Evolutionary conservation across 345 rosid species (phyloP).

Genomic region (Populus euphratica): DNA sequence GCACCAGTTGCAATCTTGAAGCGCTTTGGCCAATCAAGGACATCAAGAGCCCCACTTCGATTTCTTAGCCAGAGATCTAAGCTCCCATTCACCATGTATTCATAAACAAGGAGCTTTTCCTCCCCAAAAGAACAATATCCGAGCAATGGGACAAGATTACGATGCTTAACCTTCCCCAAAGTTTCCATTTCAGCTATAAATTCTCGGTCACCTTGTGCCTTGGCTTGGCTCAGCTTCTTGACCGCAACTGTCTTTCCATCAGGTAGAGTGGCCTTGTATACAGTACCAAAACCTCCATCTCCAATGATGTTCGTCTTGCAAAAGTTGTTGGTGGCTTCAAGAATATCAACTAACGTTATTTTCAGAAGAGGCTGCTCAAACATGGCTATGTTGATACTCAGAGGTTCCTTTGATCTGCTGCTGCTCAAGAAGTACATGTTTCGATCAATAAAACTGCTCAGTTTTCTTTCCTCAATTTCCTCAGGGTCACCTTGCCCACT

Average conservation of each 20-base stretch:
- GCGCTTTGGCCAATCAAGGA: slow-evolving; percentile 78
- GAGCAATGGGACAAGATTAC: slow-evolving; percentile 72
- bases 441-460: slow-evolving; percentile 46
- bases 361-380: slow-evolving; percentile 83
- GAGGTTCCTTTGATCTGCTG: slow-evolving; percentile 75
- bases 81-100: slow-evolving; percentile 89
- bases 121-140: slow-evolving; percentile 79
- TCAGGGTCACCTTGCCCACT: slow-evolving; percentile 36
- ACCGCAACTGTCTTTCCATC: slow-evolving; percentile 74
- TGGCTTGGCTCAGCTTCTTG: slow-evolving; percentile 80
- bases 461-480: slow-evolving; percentile 51
- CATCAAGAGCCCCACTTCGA: slow-evolving; percentile 53
- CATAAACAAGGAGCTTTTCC: slow-evolving; percentile 88
- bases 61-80: slow-evolving; percentile 79
- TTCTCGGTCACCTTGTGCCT: slow-evolving; percentile 81
- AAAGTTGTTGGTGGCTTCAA: slow-evolving; percentile 73
- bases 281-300: slow-evolving; percentile 92
- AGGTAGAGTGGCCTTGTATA: slow-evolving; percentile 64
- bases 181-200: slow-evolving; percentile 97
- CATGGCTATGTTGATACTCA: slow-evolving; percentile 81
- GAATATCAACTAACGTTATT: slow-evolving; percentile 63
- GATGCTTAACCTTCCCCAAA: slow-evolving; percentile 89
- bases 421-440: slow-evolving; percentile 55
- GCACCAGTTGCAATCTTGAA: slow-evolving; percentile 70
- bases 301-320: slow-evolving; percentile 85